Base-by-base conservation (phyloP, 495 filamentous ascomycete genomes). In the Thermochaetoides thermophila region DNA sequence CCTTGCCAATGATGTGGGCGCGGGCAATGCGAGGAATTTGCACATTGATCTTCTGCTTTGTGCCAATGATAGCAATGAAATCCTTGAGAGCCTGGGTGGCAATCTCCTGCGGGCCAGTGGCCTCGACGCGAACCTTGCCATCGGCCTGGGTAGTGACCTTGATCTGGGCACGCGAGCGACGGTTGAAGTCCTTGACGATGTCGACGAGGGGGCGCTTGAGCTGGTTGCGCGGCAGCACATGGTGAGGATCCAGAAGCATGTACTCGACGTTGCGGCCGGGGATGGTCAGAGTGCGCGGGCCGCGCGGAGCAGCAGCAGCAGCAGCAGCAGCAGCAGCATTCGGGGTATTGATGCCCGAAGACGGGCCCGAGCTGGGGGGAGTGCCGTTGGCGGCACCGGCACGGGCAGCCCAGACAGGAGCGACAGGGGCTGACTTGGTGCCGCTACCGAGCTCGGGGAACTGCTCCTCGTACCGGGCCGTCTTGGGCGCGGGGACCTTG, bases 1-100 rank as follows among this genome's bases (percentile, higher is more conserved):
- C 73, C 32, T 78, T 81, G 48, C 89, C 91, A 52, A 99, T 95
- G 50, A 99, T 82, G 52, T 83, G 74, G 10, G 83, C 68, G 29
- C 83, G 74, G 4, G 82, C 71, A 20, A 81, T 85, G 10, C 79
- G 67, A 16, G 89, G 89, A 37, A 97, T 77, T 3, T 81, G 66
- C 17, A 94, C 66, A 38, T 71, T 74, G 34, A 80, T 53, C 19
- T 74, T 71, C 59, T 84, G 82, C 76, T 86, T 94, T 4, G 73
- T 71, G 43, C 83, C 79, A 40, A 97, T 72, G 44, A 91, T 78
- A 37, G 73, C 73, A 5, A 82, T 80, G 27, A 94, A 68, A 41
- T 95, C 84, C 57, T 76, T 84, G 31, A 93, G 69, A 13, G 85
- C 82, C 52, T 85, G 74, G 36, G 76, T 73, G 11, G 84, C 78